Conservation (phyloP, 2,329 filamentous ascomycete genomes). For the Beauveria sp. region DNA sequence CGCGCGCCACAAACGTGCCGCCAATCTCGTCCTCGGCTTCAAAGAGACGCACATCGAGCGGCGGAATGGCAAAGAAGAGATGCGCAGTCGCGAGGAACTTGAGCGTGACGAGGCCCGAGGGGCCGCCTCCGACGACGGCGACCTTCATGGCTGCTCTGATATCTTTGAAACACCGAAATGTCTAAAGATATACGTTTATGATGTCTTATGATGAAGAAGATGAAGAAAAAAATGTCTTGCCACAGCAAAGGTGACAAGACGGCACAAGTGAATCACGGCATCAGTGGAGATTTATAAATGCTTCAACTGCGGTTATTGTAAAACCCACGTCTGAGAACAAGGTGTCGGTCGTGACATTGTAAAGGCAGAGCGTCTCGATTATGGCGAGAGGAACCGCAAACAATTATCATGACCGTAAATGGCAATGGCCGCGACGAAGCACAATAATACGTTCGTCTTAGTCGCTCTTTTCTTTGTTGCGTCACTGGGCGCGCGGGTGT, state of each 20-base stretch:
- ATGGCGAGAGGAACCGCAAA: not conserved
- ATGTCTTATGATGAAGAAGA: too few species aligned
- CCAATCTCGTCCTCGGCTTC: conserved; percentile 36
- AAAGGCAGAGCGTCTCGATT: too few species aligned
- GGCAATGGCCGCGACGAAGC: not conserved
- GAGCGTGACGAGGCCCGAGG: conserved; percentile 34
- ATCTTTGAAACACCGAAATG: not conserved
- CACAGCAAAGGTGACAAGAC: too few species aligned
- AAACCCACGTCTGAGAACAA: too few species aligned
- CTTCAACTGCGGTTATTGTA: too few species aligned
- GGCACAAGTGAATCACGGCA: too few species aligned
- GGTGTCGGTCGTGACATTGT: too few species aligned
- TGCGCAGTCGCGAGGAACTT: conserved; percentile 33
- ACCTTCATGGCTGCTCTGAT: conserved; percentile 24
- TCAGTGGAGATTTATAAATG: too few species aligned
- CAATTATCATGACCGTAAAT: not conserved
- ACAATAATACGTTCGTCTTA: not conserved
- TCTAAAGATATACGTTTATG: not conserved
- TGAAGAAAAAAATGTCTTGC: not conserved
- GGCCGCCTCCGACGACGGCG: conserved; percentile 36
- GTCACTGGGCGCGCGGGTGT: too few species aligned
- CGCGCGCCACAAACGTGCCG: conserved; percentile 39
- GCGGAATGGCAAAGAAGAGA: conserved; percentile 27
- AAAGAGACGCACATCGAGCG: conserved; percentile 36
- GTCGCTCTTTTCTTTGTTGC: not conserved